phyloP scores from a whole-genome alignment of 805 yeast species.

The Zygoascus flipseniorum region DNA sequence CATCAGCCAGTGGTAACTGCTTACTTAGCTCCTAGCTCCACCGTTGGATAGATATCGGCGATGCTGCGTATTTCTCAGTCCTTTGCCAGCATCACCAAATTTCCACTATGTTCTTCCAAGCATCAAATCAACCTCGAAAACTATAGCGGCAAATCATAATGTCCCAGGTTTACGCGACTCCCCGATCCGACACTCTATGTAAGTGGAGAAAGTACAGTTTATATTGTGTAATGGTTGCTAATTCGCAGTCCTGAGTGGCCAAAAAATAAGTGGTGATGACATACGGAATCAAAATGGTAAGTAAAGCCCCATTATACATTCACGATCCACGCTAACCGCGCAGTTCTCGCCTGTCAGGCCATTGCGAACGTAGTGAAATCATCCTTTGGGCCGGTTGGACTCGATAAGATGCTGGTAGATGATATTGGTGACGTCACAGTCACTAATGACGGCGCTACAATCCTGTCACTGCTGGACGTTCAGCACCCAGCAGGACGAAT shows the following conservation, averaged over 20 bases:
- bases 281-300: constrained; percentile 83
- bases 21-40: neutral
- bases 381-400: constrained; percentile 95
- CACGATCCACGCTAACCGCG: neutral
- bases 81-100: neutral
- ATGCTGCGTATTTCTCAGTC: neutral
- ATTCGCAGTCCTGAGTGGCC: constrained; percentile 72
- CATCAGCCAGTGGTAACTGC: too few species aligned
- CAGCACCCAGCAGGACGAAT: constrained; percentile 99
- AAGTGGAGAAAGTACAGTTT: constrained; percentile 19
- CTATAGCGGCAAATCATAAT: constrained; percentile 19
- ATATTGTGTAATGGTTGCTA: neutral
- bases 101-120: neutral
- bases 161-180: constrained; percentile 63
- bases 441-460: constrained; percentile 98
- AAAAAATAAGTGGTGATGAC: constrained; percentile 92
- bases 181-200: constrained; percentile 85
- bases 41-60: neutral
- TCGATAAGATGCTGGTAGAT: constrained; percentile 97
- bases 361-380: constrained; percentile 82
- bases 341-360: constrained; percentile 76
- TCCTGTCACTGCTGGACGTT: constrained; percentile 79
- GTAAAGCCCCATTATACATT: neutral
- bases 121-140: neutral
- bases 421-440: constrained; percentile 99